Evolutionary conservation across 805 yeast genomes (phyloP).

Genomic region (Barnettozyma populi): DNA sequence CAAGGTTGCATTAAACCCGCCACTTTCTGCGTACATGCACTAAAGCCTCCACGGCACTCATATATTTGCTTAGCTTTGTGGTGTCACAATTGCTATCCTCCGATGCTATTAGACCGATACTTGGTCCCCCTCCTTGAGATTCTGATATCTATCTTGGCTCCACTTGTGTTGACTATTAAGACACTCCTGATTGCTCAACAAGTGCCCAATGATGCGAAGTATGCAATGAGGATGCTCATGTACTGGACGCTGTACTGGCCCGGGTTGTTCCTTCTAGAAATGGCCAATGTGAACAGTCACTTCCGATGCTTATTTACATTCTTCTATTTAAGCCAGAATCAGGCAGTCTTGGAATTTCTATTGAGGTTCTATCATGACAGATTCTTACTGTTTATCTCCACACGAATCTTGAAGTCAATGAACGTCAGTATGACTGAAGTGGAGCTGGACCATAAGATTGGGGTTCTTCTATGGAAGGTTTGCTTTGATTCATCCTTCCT

Average conservation of each 20-base stretch:
- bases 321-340: conserved; percentile 9
- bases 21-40: not conserved
- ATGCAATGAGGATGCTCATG: conserved; percentile 5
- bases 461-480: not conserved
- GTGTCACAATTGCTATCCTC: not conserved
- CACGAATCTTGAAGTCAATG: not conserved
- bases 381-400: conserved; percentile 3
- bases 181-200: conserved; percentile 11
- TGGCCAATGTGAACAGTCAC: conserved; percentile 16
- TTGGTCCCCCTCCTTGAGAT: conserved; percentile 16
- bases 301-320: conserved; percentile 11
- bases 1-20: no score
- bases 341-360: conserved; percentile 1
- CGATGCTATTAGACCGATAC: conserved; percentile 13
- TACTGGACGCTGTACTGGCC: conserved; percentile 23
- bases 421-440: conserved; percentile 1
- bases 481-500: conserved; percentile 8
- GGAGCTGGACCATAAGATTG: conserved; percentile 7
- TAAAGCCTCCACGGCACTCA: not conserved
- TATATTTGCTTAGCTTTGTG: not conserved
- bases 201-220: not conserved
- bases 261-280: conserved; percentile 7
- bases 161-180: conserved; percentile 19
- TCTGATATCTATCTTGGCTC: conserved; percentile 10
- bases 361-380: conserved; percentile 11